Conservation (phyloP, 768 basidiomycete genomes). For the Calocera cornea region DNA sequence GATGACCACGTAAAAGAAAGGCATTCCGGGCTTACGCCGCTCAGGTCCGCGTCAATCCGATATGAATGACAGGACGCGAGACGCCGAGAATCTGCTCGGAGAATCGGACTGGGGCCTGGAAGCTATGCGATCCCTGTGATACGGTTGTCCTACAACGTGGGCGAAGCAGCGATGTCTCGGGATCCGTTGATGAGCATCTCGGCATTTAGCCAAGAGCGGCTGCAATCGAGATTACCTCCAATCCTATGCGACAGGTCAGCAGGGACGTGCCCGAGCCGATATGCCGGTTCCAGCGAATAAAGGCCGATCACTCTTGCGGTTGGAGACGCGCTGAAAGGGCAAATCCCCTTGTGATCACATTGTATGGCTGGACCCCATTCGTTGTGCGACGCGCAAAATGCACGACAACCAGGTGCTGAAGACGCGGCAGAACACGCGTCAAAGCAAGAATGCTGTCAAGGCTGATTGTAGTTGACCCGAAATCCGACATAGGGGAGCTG, state of each 20-base stretch:
- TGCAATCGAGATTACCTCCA: not conserved
- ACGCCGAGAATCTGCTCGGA: not conserved
- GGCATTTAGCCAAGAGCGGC: not conserved
- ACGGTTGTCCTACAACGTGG: not conserved
- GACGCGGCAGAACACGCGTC: slow-evolving; percentile 1
- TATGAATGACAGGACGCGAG: not conserved
- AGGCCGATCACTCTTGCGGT: not conserved
- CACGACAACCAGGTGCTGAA: not conserved
- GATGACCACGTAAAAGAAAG: not conserved
- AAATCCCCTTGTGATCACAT: not conserved
- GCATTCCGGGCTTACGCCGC: not conserved
- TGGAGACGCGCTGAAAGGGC: not conserved
- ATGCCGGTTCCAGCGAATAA: not conserved
- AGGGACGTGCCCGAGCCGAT: not conserved
- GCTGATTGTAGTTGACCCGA: not conserved
- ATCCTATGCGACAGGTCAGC: not conserved
- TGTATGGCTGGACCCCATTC: not conserved
- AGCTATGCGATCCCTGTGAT: not conserved
- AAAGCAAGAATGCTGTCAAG: not conserved
- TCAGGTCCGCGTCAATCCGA: not conserved
- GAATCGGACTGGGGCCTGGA: not conserved
- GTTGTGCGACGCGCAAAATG: not conserved
- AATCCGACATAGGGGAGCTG: not conserved
- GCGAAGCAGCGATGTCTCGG: not conserved
- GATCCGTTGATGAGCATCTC: not conserved